Conservation (phyloP, 75 land plant genomes). For the Picea glauca region DNA sequence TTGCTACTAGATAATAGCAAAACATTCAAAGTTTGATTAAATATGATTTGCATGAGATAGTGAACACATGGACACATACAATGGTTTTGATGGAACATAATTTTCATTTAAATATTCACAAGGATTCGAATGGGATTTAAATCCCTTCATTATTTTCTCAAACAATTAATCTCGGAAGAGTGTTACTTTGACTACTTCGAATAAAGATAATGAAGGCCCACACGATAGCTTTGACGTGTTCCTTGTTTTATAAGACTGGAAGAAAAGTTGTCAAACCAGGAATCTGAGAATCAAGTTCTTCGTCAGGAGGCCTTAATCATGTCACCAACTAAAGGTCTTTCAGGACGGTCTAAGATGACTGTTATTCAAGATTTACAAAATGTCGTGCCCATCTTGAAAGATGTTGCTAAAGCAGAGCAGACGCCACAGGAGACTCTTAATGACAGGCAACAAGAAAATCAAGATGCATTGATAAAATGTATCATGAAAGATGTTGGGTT, state of each 20-base stretch:
- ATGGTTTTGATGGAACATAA: too few relatives aligned
- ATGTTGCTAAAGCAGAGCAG: slow-evolving; percentile 56
- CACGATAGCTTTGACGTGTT: too few relatives aligned
- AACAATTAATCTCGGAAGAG: too few relatives aligned
- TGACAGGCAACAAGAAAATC: slow-evolving; percentile 86
- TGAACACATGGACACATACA: too few relatives aligned
- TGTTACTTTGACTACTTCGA: too few relatives aligned
- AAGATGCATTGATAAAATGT: slow-evolving; percentile 70
- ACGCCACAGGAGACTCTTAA: slow-evolving; percentile 72
- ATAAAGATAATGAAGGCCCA: too few relatives aligned
- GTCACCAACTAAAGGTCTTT: slow-evolving; percentile 60
- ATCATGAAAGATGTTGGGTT: slow-evolving; percentile 81
- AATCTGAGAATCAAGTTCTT: slow-evolving; percentile 69
- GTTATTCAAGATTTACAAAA: slow-evolving; percentile 39
- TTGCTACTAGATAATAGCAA: too few relatives aligned
- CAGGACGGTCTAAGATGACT: slow-evolving; percentile 52
- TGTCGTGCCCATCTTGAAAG: slow-evolving; percentile 23
- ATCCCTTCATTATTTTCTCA: too few relatives aligned
- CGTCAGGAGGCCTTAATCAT: slow-evolving; percentile 73
- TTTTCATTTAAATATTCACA: too few relatives aligned
- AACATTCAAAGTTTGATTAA: too few relatives aligned
- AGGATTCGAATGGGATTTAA: too few relatives aligned
- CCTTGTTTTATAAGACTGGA: slow-evolving; percentile 32
- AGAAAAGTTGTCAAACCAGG: slow-evolving; percentile 59
- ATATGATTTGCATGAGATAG: too few relatives aligned